These are phyloP conservation scores for Oryza meyeriana DNA, from an alignment of 176 grass and related monocot genomes.

Conservation along the genomic window DNA sequence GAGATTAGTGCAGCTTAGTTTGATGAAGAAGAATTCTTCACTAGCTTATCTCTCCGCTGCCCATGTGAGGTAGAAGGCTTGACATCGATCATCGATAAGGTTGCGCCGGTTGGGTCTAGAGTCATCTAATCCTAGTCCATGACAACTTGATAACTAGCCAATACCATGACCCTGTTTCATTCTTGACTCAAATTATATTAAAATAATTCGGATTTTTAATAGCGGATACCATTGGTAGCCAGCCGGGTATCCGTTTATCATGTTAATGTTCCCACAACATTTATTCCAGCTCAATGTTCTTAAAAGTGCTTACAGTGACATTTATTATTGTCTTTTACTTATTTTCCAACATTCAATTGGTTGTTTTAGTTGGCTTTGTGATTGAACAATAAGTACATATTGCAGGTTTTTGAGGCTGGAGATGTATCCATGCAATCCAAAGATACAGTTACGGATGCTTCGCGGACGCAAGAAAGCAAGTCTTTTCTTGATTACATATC, in stretches of 20 bases:
- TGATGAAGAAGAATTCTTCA: not conserved
- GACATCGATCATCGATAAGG: not conserved
- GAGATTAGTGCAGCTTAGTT: not conserved
- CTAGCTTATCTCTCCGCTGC: not conserved
- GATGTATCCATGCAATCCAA: conserved; percentile 51
- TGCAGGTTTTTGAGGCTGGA: conserved; percentile 70
- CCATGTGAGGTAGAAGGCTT: not conserved
- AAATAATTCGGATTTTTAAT: not conserved
- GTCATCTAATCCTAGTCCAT: not conserved
- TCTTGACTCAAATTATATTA: not conserved
- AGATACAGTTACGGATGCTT: conserved; percentile 36
- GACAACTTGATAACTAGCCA: not conserved
- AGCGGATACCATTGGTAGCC: not conserved
- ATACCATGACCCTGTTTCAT: not conserved
- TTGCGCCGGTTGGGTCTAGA: not conserved
- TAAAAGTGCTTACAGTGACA: not conserved
- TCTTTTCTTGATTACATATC: conserved; percentile 29
- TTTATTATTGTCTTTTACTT: not conserved
- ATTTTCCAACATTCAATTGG: conserved; percentile 9
- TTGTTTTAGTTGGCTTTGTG: conserved; percentile 23
- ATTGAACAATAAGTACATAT: conserved; percentile 28
- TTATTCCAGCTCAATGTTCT: not conserved
- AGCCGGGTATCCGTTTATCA: not conserved
- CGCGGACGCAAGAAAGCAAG: conserved; percentile 35
- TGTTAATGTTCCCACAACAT: not conserved